A percentile compares a stretch with the other conserved stretches of the same genome.
phyloP scores from a whole-genome alignment of 805 yeast genomes.

The Hermanozyma aechmeae region DNA sequence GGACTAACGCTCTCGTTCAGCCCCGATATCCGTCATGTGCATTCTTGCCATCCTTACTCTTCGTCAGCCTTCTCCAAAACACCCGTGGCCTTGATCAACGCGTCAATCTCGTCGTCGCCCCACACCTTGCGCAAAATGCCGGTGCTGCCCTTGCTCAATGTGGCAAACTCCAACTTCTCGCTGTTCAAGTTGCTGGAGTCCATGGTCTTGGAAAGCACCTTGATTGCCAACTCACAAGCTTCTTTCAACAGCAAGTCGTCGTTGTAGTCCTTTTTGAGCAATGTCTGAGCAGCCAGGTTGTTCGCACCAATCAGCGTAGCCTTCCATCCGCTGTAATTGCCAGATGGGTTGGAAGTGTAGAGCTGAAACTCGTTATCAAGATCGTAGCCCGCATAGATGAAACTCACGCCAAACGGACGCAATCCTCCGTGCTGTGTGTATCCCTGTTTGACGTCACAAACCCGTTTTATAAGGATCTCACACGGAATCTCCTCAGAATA shows the following conservation, averaged over 20 bases:
- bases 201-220: conserved; percentile 88
- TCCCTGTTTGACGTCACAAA: conserved; percentile 94
- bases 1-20: no score
- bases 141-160: conserved; percentile 42
- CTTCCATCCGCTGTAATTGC: conserved; percentile 97
- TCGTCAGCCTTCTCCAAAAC: conserved; percentile 36
- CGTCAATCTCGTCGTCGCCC: conserved; percentile 70
- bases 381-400: conserved; percentile 93
- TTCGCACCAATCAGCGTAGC: conserved; percentile 97
- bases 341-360: conserved; percentile 93
- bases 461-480: conserved; percentile 75
- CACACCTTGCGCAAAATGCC: conserved; percentile 63
- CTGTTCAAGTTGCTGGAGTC: conserved; percentile 78
- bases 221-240: conserved; percentile 81
- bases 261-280: conserved; percentile 89
- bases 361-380: conserved; percentile 84
- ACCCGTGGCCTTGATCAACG: conserved; percentile 62
- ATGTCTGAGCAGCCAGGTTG: conserved; percentile 91
- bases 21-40: no score
- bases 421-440: conserved; percentile 98
- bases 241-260: conserved; percentile 65
- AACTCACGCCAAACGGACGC: conserved; percentile 96
- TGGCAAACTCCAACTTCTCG: conserved; percentile 90
- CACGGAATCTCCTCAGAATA: conserved; percentile 94
- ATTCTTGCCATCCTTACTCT: conserved; percentile 8